phyloP scores from a whole-genome alignment of 169 alveolate species.

The Amoebophrya sp. region DNA sequence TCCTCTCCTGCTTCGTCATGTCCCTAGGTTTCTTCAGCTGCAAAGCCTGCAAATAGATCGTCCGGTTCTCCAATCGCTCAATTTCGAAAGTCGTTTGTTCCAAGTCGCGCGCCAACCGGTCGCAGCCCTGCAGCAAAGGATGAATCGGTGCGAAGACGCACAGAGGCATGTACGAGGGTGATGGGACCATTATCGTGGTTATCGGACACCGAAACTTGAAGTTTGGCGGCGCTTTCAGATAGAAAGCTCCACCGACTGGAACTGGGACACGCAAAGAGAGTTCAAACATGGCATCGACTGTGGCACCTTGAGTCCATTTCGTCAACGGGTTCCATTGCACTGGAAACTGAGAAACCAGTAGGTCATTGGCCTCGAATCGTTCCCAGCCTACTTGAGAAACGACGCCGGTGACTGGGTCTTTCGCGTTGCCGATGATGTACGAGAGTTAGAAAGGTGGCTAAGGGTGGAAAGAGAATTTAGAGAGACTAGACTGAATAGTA shows the following conservation, averaged over 20 bases:
- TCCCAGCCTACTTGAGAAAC: background rate
- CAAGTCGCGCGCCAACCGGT: background rate
- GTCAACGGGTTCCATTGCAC: background rate
- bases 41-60: background rate
- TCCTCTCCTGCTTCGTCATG: background rate
- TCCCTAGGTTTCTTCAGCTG: background rate
- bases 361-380: background rate
- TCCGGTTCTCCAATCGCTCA: background rate
- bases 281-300: background rate
- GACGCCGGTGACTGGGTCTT: background rate
- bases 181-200: background rate
- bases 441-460: background rate
- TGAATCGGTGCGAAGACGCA: background rate
- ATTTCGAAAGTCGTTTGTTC: background rate
- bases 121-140: slow-evolving; percentile 3
- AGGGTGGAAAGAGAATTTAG: too few relatives aligned
- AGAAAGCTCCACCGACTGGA: background rate
- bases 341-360: background rate
- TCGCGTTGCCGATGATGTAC: slow-evolving; percentile 23
- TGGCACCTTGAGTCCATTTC: background rate
- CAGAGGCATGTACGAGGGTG: background rate
- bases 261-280: background rate
- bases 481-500: too few relatives aligned
- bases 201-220: background rate
- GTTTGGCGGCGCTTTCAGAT: background rate